These are phyloP conservation scores for Croton setiger DNA, from an alignment of 441 rosid species.

Conservation along the genomic window DNA sequence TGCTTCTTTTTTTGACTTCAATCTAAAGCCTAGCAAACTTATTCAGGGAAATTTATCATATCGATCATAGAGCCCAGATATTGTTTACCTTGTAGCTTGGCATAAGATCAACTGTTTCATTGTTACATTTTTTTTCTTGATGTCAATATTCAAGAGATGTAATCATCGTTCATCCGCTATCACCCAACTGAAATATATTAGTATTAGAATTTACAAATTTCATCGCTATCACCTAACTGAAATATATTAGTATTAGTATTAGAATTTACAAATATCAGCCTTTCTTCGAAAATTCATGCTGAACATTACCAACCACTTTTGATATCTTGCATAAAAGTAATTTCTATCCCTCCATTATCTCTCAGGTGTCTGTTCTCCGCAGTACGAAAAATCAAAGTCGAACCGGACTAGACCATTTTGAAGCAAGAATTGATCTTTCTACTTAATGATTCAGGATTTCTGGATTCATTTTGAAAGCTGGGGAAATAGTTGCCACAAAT, in stretches of 20 bases:
- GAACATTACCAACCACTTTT: not conserved
- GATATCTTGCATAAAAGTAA: not conserved
- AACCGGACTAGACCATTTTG: slow-evolving; percentile 57
- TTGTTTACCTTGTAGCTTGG: not conserved
- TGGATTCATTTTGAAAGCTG: not conserved
- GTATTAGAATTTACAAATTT: too few species aligned
- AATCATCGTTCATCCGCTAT: not conserved
- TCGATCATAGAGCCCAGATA: not conserved
- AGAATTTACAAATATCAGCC: not conserved
- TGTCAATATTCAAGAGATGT: not conserved
- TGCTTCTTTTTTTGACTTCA: not conserved
- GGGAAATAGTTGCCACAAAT: not conserved
- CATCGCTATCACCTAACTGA: too few species aligned
- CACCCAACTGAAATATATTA: not conserved
- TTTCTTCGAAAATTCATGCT: not conserved
- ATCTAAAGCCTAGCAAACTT: not conserved
- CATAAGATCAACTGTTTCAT: not conserved
- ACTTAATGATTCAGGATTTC: slow-evolving; percentile 5
- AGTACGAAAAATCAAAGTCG: slow-evolving; percentile 34
- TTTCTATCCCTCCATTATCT: not conserved
- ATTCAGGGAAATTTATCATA: not conserved
- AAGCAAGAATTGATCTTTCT: slow-evolving; percentile 73
- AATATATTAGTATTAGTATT: not conserved
- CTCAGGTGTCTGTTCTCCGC: slow-evolving; percentile 72
- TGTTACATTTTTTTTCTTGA: not conserved